phyloP scores from a whole-genome alignment of 73 alveolate genomes.

The Paramecium caudatum region DNA sequence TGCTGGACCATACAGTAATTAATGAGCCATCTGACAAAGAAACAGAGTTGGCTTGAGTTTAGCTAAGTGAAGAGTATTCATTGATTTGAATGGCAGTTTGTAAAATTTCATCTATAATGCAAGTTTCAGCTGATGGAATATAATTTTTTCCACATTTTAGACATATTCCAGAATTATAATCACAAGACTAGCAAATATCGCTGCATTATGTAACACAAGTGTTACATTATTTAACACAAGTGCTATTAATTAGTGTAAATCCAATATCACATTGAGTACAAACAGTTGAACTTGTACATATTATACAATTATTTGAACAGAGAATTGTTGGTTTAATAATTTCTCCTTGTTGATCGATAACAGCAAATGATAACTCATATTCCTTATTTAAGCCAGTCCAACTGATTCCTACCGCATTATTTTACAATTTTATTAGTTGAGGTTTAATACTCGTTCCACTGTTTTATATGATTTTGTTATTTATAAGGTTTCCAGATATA shows the following conservation, averaged over 20 bases:
- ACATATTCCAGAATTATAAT: neutral
- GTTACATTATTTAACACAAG: no score
- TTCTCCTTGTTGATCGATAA: neutral
- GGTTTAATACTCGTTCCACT: no score
- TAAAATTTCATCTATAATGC: neutral
- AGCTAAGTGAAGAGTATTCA: neutral
- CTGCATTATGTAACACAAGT: no score
- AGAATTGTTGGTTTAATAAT: neutral
- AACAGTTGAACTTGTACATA: neutral
- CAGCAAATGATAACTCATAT: conserved; percentile 1
- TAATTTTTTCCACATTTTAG: neutral
- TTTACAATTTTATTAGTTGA: no score
- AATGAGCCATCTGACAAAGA: conserved; percentile 8
- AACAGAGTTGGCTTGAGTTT: neutral
- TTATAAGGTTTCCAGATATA: no score
- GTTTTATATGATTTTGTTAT: no score
- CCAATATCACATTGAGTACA: neutral
- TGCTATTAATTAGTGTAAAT: neutral
- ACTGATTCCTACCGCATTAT: no score
- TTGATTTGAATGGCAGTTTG: neutral
- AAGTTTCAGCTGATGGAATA: neutral
- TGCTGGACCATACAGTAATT: neutral
- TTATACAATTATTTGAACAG: neutral
- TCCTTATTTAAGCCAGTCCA: no score
- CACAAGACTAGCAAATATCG: no score